A percentile compares a stretch with the other conserved stretches of the same genome.
Evolutionary conservation across 345 rosid genomes (phyloP).

Genomic region (Heritiera fomes): DNA sequence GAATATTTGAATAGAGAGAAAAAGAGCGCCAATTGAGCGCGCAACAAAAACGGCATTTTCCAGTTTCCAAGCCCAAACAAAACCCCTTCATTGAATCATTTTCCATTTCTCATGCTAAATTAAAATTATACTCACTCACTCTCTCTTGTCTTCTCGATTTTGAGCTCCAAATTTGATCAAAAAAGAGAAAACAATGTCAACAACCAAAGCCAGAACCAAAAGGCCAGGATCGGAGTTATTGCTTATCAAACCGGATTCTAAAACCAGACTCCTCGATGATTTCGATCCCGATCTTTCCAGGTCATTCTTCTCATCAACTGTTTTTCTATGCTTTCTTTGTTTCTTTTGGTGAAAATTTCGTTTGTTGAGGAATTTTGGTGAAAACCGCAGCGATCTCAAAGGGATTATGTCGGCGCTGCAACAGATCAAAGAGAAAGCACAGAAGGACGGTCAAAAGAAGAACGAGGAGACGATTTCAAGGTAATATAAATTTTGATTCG

Average conservation of each 20-base stretch:
- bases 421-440: slow-evolving; percentile 71
- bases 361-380: slow-evolving; percentile 19
- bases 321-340: neutral
- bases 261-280: slow-evolving; percentile 46
- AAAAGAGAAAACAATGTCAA: slow-evolving; percentile 26
- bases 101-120: neutral
- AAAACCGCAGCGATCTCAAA: slow-evolving; percentile 64
- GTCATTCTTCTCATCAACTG: slow-evolving; percentile 26
- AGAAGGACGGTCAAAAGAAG: slow-evolving; percentile 76
- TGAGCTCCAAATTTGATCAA: neutral
- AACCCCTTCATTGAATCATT: neutral
- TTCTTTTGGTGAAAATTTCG: too few relatives aligned
- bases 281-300: slow-evolving; percentile 65
- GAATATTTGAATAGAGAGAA: neutral
- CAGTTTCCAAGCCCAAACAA: neutral
- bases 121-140: neutral
- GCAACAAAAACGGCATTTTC: neutral
- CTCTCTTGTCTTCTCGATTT: neutral
- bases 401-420: slow-evolving; percentile 85
- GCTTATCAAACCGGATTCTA: slow-evolving; percentile 41
- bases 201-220: slow-evolving; percentile 38
- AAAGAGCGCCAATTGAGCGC: slow-evolving; percentile 13
- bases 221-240: slow-evolving; percentile 43
- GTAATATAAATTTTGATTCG: slow-evolving; percentile 25
- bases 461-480: slow-evolving; percentile 87